These are phyloP conservation scores for Colletotrichum eleusines DNA, from an alignment of 2,329 filamentous ascomycete genomes.

Conservation along the genomic window DNA sequence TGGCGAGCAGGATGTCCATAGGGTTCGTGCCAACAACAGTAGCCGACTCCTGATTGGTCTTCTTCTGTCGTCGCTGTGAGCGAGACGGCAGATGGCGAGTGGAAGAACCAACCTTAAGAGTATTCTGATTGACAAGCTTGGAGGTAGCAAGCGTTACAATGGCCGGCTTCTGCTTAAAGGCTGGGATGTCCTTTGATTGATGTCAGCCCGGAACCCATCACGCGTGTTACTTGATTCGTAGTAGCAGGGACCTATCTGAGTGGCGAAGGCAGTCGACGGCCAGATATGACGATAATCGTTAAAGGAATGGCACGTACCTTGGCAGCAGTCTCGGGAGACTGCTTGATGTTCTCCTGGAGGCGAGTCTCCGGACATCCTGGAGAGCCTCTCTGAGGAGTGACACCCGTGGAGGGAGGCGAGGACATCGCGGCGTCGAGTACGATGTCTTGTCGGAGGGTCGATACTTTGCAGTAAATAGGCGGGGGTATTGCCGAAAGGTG, in stretches of 20 bases:
- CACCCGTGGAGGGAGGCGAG: constrained; percentile 29
- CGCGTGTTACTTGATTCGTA: neutral
- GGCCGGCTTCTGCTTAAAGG: constrained; percentile 53
- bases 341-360: constrained; percentile 43
- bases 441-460: constrained; percentile 15
- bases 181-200: neutral
- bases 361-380: constrained; percentile 37
- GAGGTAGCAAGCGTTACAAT: constrained; percentile 63
- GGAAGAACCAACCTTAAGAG: constrained; percentile 60
- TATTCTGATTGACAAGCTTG: constrained; percentile 67
- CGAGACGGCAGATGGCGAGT: constrained; percentile 18
- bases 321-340: constrained; percentile 11
- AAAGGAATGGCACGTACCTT: constrained; percentile 15
- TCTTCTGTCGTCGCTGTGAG: constrained; percentile 58
- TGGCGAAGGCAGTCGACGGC: neutral
- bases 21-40: constrained; percentile 58
- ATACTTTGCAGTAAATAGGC: constrained; percentile 36
- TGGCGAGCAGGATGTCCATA: constrained; percentile 80
- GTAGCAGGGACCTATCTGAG: neutral
- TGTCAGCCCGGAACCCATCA: neutral
- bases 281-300: neutral
- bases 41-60: constrained; percentile 59
- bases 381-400: constrained; percentile 30
- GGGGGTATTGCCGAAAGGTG: constrained; percentile 36
- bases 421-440: constrained; percentile 32